Evolutionary conservation across 257 asterid genomes (phyloP), one percentile per base, ranked within the genome.

Genomic region (Linaria vulgaris): DNA sequence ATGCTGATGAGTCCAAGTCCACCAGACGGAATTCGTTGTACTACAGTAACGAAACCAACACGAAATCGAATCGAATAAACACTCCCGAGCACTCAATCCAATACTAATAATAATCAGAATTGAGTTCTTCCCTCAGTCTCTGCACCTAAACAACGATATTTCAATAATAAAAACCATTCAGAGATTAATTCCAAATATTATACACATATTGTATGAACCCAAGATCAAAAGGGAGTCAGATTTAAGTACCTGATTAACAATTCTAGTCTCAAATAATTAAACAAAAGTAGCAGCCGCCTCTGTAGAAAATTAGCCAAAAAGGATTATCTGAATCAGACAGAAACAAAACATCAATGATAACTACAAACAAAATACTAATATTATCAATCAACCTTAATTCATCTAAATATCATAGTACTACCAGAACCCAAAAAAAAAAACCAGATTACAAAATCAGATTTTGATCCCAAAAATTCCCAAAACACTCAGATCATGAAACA

Each of bases 31-130:
- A 62, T 65, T 31, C 43, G 58, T 63, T 21, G 27, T 23, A 43
- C 41, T 19, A 19, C 19, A 25, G 17, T 3, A 57, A 54, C 50
- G 47, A 34, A 60, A 39, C 62, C 59, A 21, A 47, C 13, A 14
- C 49, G 9, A 65, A 64, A 53, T 14, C 43, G 19, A 34, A 58
- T 46, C 50, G 56, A 59, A 38, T 45, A 9, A 74, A 44, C 44
- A 34, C 70, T 54, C 51, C 20, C 43, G 65, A 72, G 47, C 67
- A 30, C 66, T 71, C 85, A 81, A 76, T 80, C 77, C 84, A 62
- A 67, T 45, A 70, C 54, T 68, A 67, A 76, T 68, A 67, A 76
- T 27, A 67, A 41, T 62, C 64, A 66, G 79, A 75, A 72, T 59
- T 34, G 78, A 77, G 76, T 43, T 50, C 73, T 39, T 67, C 77